Evolutionary conservation across 2,329 filamentous ascomycete genomes (phyloP), one percentile per base, ranked within the genome.

Genomic region (Tolypocladium ophioglossoides): DNA sequence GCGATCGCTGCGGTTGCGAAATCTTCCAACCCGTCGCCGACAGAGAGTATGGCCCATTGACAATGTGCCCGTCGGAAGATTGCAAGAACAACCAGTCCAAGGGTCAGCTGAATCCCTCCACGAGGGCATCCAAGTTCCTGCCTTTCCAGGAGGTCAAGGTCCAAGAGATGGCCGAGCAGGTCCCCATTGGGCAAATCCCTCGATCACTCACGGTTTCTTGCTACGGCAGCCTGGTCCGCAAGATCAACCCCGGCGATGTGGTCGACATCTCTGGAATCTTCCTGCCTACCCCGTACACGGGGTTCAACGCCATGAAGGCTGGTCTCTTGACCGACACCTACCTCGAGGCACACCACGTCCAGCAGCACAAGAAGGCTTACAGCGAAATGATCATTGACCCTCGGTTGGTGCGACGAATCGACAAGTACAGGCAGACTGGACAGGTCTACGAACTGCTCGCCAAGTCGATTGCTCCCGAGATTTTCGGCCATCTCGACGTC

Each of bases 131-230:
- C 52, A 99, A 97, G 66, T 99, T 97, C 66, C 74, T 96, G 64
- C 91, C 94, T 4, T 99, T 99, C 76, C 94, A 99, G 71, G 94
- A 99, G 71, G 84, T 97, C 72, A 97, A 97, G 75, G 91, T 99
- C 54, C 94, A 99, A 72, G 94, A 99, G 69, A 89, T 97, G 84
- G 91, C 94, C n/a, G 94, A 99, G 68, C 94, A 99, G 70, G 94
- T 99, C 0, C 94, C 94, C 9, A 95, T 99, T 59, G 94, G 94
- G 51, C 94, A 99, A 68, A 99, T 99, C 63, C 94, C 94, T 35
- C 84, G 94, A 56, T 90, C 90, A 55, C 75, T 99, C 58, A 97
- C 92, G 0, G 76, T 99, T 24, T 82, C 95, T 64, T 96, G 91
- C 70, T 87, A 95, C 66, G 94, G 94, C 57, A 88, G 84, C 57